Conservation (phyloP, 2,329 filamentous ascomycete species). For the Fusarium brachygibbosum region DNA sequence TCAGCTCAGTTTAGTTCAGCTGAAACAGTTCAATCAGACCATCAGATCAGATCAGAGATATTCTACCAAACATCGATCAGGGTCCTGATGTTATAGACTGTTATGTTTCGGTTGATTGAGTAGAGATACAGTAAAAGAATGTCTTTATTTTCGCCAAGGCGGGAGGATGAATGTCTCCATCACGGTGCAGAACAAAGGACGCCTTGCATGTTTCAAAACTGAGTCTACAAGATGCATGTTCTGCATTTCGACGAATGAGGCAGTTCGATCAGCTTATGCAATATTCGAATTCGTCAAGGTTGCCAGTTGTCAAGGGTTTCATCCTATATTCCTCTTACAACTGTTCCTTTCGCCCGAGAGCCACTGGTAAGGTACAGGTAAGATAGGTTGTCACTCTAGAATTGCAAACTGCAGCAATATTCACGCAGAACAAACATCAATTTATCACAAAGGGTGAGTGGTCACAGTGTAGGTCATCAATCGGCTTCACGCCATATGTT, state of each 20-base stretch:
- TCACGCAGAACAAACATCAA: background rate
- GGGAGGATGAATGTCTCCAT: conserved; percentile 1
- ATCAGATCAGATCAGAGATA: background rate
- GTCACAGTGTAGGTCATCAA: background rate
- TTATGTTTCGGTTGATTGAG: too few species aligned
- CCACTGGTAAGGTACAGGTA: background rate
- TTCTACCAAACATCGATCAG: background rate
- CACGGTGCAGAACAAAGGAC: conserved; percentile 12
- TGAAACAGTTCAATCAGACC: background rate
- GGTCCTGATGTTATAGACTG: background rate
- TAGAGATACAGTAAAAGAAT: background rate
- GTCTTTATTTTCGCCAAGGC: background rate
- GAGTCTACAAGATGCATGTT: conserved; percentile 29
- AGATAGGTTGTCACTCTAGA: background rate
- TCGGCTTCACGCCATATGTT: conserved; percentile 5
- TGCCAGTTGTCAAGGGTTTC: background rate
- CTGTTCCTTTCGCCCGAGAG: background rate
- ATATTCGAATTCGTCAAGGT: background rate
- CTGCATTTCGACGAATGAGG: conserved; percentile 21
- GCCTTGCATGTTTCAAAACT: conserved; percentile 34
- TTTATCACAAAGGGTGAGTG: background rate
- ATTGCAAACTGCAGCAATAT: background rate
- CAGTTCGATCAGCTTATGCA: background rate
- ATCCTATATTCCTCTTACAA: background rate
- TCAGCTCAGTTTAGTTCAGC: background rate